Percentiles rank a stretch among this genome's conserved stretches.
Conservation (phyloP, 179 eudicot species). For the Silene vulgaris region DNA sequence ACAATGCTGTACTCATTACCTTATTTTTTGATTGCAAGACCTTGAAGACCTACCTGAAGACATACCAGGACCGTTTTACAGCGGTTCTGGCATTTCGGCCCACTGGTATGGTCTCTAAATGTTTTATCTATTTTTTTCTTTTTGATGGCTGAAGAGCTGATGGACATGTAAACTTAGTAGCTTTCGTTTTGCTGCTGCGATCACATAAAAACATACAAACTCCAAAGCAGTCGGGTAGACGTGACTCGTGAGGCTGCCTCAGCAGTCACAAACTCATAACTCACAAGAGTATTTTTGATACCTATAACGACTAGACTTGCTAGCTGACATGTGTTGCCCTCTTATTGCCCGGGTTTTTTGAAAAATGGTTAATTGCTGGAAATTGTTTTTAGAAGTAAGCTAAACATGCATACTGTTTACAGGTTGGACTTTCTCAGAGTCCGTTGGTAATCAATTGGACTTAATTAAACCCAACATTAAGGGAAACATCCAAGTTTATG, state of each 20-base stretch:
- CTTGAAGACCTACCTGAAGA: slow-evolving; percentile 41
- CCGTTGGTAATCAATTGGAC: slow-evolving; percentile 47
- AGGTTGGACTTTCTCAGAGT: slow-evolving; percentile 68
- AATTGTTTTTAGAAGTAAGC: neutral
- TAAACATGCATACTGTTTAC: slow-evolving; percentile 8
- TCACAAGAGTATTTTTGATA: too few species aligned
- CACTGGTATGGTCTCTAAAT: slow-evolving; percentile 38
- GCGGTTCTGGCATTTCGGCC: slow-evolving; percentile 57
- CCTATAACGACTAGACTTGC: too few species aligned
- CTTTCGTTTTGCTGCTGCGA: too few species aligned
- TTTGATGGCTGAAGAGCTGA: too few species aligned
- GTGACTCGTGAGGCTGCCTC: too few species aligned
- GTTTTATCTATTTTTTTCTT: neutral
- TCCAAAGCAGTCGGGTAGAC: too few species aligned
- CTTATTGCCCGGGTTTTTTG: neutral
- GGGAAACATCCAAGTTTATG: slow-evolving; percentile 51
- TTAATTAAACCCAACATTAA: slow-evolving; percentile 46
- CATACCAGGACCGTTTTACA: slow-evolving; percentile 36
- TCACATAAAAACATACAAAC: too few species aligned
- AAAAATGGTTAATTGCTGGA: neutral
- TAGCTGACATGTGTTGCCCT: too few species aligned
- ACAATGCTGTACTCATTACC: neutral
- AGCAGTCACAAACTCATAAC: too few species aligned
- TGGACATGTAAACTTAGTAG: too few species aligned
- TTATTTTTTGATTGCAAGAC: slow-evolving; percentile 26